A percentile compares a stretch with the other conserved stretches of the same genome.
Evolutionary conservation across 1,284 basidiomycete species (phyloP).

Genomic region (Leccinum huronense): DNA sequence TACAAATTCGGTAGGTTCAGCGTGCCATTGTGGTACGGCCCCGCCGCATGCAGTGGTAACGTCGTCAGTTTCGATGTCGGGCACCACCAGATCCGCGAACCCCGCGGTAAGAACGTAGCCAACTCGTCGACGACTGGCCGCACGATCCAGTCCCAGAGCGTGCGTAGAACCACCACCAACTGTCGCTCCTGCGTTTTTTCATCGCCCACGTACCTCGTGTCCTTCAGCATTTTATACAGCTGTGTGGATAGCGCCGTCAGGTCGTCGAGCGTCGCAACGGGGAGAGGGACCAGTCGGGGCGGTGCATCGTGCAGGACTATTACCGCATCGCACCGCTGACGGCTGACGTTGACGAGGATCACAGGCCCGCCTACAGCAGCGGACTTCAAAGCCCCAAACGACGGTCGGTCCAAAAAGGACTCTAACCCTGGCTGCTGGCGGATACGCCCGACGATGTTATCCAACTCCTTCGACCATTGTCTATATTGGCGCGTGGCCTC

Average conservation of each 20-base stretch:
- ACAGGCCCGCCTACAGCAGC: conserved; percentile 39
- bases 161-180: conserved; percentile 24
- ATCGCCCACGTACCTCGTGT: conserved; percentile 20
- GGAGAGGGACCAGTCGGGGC: conserved; percentile 27
- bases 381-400: conserved; percentile 26
- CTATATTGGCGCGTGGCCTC: conserved; percentile 20
- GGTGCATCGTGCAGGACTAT: conserved; percentile 25
- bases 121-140: conserved; percentile 33
- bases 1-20: conserved; percentile 33
- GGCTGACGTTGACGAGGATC: conserved; percentile 36
- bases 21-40: conserved; percentile 24
- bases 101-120: conserved; percentile 18
- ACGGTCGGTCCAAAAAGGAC: conserved; percentile 28
- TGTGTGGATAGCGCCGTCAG: conserved; percentile 16
- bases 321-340: conserved; percentile 33
- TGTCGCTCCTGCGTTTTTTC: conserved; percentile 26
- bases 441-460: conserved; percentile 26
- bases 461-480: conserved; percentile 20
- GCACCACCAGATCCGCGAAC: conserved; percentile 47
- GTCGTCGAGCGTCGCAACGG: conserved; percentile 16
- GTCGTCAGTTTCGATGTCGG: conserved; percentile 37
- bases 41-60: conserved; percentile 44
- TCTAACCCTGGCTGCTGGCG: conserved; percentile 28
- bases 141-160: conserved; percentile 36
- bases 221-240: conserved; percentile 17